A percentile compares a stretch with the other conserved stretches of the same genome.
Conservation (phyloP, 306 rosid genomes). For the Ammopiptanthus mongolicus region DNA sequence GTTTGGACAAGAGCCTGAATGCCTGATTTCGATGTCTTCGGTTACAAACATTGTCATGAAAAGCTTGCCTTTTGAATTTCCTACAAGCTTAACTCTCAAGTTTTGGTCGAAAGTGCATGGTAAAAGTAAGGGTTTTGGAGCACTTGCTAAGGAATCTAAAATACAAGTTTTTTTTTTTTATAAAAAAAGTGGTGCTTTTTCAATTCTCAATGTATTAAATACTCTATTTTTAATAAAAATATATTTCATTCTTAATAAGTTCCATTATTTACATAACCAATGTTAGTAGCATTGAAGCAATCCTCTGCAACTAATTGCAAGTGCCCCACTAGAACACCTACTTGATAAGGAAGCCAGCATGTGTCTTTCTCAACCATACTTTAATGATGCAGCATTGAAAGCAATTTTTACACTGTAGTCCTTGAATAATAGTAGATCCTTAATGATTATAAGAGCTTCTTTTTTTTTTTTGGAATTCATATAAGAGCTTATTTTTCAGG, state of each 20-base stretch:
- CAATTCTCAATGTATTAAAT: too few relatives aligned
- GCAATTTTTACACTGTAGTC: neutral
- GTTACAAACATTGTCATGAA: neutral
- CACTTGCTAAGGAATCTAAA: too few relatives aligned
- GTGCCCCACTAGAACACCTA: neutral
- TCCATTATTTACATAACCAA: neutral
- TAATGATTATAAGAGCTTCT: neutral
- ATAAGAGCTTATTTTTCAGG: neutral
- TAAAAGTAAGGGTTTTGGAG: neutral
- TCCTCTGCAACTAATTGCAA: neutral
- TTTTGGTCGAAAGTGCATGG: conserved; percentile 15
- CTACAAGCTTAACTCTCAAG: conserved; percentile 2
- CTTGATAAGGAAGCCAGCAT: neutral
- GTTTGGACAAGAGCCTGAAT: neutral
- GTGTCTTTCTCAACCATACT: conserved; percentile 11
- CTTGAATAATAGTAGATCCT: neutral
- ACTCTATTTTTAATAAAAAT: too few relatives aligned
- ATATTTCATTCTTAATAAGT: too few relatives aligned
- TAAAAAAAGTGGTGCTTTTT: too few relatives aligned
- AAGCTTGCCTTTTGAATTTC: neutral
- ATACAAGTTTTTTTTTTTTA: too few relatives aligned
- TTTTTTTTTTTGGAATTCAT: too few relatives aligned
- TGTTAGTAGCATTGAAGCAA: conserved; percentile 1
- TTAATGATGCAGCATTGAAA: neutral
- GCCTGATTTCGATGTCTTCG: neutral